These are phyloP conservation scores for Aureoboletus auriporus DNA, from an alignment of 768 basidiomycete species.

Conservation along the genomic window DNA sequence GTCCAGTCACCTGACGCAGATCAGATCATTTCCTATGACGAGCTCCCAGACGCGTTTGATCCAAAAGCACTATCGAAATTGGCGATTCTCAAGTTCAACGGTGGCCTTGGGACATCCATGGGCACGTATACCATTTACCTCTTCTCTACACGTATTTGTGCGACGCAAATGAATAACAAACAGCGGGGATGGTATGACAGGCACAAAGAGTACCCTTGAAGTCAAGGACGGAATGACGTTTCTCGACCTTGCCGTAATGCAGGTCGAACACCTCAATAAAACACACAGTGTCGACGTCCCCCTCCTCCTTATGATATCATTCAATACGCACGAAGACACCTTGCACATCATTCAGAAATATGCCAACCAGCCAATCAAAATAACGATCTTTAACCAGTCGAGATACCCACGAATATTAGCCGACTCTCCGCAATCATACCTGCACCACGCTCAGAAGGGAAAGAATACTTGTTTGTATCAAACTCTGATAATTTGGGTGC, in stretches of 20 bases:
- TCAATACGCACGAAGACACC: constrained; percentile 97
- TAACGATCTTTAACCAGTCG: constrained; percentile 91
- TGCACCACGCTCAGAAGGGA: constrained; percentile 78
- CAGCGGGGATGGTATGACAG: constrained; percentile 53
- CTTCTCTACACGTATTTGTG: neutral
- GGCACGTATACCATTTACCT: constrained; percentile 40
- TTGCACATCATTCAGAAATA: constrained; percentile 97
- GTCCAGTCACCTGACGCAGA: constrained; percentile 85
- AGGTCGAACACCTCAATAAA: constrained; percentile 94
- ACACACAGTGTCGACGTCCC: constrained; percentile 83
- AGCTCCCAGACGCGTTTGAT: constrained; percentile 58
- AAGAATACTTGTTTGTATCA: constrained; percentile 96
- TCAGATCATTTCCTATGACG: constrained; percentile 79
- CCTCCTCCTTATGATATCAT: constrained; percentile 98
- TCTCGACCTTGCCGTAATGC: constrained; percentile 89
- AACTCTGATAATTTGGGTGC: constrained; percentile 97
- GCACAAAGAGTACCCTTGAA: constrained; percentile 91
- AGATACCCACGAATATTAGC: constrained; percentile 91
- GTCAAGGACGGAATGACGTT: constrained; percentile 98
- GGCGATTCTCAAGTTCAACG: constrained; percentile 93
- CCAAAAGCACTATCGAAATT: constrained; percentile 80
- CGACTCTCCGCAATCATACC: constrained; percentile 83
- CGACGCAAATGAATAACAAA: constrained; percentile 1
- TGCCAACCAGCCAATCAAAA: constrained; percentile 89
- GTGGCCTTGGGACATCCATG: constrained; percentile 90